Conservation (phyloP, 257 asterid genomes). For the Lantana camara region DNA sequence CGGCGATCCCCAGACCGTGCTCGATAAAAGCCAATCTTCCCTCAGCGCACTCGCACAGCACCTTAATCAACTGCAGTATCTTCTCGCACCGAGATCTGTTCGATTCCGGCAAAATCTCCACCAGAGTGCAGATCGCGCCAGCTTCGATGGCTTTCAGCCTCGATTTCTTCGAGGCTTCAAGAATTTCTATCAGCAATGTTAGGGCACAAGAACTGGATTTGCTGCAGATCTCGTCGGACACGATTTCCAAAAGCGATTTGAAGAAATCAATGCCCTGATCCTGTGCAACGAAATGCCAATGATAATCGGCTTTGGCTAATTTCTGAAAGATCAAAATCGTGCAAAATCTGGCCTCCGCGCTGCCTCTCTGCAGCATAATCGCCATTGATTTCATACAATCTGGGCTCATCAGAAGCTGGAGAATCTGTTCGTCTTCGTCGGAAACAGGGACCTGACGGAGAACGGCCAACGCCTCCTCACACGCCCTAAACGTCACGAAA, state of each 20-base stretch:
- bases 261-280: constrained; percentile 76
- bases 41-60: constrained; percentile 79
- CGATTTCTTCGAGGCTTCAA: constrained; percentile 62
- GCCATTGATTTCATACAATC: constrained; percentile 64
- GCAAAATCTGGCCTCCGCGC: constrained; percentile 69
- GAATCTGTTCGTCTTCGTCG: constrained; percentile 38
- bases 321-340: constrained; percentile 52
- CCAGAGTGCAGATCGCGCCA: constrained; percentile 63
- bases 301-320: constrained; percentile 47
- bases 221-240: constrained; percentile 64
- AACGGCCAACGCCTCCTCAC: constrained; percentile 78
- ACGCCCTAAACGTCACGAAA: constrained; percentile 59
- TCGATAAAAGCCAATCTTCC: constrained; percentile 74
- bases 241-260: constrained; percentile 66
- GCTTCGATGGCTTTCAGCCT: constrained; percentile 74
- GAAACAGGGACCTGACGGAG: constrained; percentile 43
- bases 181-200: constrained; percentile 47
- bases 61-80: constrained; percentile 57
- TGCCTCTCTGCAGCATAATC: constrained; percentile 66
- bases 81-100: constrained; percentile 57
- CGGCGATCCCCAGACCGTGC: constrained; percentile 77
- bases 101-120: constrained; percentile 81
- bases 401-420: constrained; percentile 46
- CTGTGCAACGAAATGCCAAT: constrained; percentile 46
- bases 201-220: constrained; percentile 64